Evolutionary conservation across 1,284 basidiomycete species (phyloP).

Genomic region (Cryptococcus neoformans): DNA sequence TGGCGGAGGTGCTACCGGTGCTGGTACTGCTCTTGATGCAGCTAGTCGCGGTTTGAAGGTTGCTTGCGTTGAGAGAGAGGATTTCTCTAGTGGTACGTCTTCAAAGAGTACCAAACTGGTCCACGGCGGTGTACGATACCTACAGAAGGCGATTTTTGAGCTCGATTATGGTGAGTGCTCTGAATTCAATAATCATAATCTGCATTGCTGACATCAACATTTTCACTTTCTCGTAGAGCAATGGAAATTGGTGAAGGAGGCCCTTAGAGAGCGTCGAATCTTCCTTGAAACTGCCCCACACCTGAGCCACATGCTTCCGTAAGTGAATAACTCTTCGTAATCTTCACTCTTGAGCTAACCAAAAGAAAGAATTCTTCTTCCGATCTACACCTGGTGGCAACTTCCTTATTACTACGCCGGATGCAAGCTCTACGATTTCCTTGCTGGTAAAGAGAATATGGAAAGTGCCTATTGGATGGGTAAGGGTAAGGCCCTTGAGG

Average conservation of each 20-base stretch:
- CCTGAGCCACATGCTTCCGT: conserved; percentile 81
- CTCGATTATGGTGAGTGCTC: conserved; percentile 70
- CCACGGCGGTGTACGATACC: conserved; percentile 94
- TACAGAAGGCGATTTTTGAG: conserved; percentile 94
- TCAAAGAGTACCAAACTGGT: conserved; percentile 98
- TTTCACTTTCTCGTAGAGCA: conserved; percentile 54
- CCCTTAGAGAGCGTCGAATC: conserved; percentile 85
- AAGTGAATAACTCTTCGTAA: conserved; percentile 10
- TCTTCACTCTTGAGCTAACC: not conserved
- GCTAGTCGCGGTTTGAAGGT: conserved; percentile 88
- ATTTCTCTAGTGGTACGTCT: conserved; percentile 90
- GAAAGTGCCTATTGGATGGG: conserved; percentile 92
- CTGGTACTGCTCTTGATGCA: conserved; percentile 92
- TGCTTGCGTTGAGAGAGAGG: conserved; percentile 88
- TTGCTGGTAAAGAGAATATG: conserved; percentile 97
- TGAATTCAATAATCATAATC: not conserved
- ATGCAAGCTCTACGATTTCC: conserved; percentile 93
- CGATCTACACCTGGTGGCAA: conserved; percentile 77
- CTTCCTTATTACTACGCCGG: conserved; percentile 95
- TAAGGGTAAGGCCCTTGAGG: conserved; percentile 85
- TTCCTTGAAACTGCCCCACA: conserved; percentile 97
- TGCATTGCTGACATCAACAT: not conserved
- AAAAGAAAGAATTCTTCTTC: conserved; percentile 42
- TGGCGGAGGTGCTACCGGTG: conserved; percentile 87
- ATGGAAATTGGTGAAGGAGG: conserved; percentile 94